Evolutionary conservation across 1,139 yeast species (phyloP), one percentile per base, ranked within the genome.

Genomic region (Debaryomyces fabryi): DNA sequence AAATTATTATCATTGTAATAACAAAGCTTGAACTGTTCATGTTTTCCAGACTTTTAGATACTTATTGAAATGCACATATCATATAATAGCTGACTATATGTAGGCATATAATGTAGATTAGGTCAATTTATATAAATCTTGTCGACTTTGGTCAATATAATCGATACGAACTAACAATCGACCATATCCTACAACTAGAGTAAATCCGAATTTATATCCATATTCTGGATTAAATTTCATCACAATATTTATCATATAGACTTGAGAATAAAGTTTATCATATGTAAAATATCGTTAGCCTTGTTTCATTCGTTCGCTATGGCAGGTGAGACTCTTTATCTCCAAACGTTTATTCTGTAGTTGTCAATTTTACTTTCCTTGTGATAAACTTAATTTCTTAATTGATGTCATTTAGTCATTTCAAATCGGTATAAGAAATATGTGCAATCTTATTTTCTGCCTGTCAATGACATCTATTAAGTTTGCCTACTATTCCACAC

Each of bases 1-100:
- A 34, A 52, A 59, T 39, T 64, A 64, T 43, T 61, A 64, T 47
- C 49, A 49, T 33, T 23, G 13, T 34, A 42, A 35, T 23, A 42
- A 24, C 30, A 12, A 34, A 20, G 25, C 18, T 38, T 16, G n/a
- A 15, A 5, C n/a, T 7, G 36, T 15, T 16, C 3, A 16, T 3
- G 4, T 10, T 20, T 18, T 4, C 2, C 23, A 12, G 4, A n/a
- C 12, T 35, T 21, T 20, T 35, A 4, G 25, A 35, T 20, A 4
- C 20, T 34, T 21, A 13, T 16, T 16, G 3, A 32, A 13, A 32
- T 32, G 20, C 35, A 32, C 16, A 15, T 10, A 15, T 32, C 6
- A 32, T 32, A 6, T 15, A 32, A 15, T 12, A 16, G 12, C 20
- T 16, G 35, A 32, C 16, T 15, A 15, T 21, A 30, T 8, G 35